Evolutionary conservation across 768 basidiomycete species (phyloP).

Genomic region (Albatrellus ellisii): DNA sequence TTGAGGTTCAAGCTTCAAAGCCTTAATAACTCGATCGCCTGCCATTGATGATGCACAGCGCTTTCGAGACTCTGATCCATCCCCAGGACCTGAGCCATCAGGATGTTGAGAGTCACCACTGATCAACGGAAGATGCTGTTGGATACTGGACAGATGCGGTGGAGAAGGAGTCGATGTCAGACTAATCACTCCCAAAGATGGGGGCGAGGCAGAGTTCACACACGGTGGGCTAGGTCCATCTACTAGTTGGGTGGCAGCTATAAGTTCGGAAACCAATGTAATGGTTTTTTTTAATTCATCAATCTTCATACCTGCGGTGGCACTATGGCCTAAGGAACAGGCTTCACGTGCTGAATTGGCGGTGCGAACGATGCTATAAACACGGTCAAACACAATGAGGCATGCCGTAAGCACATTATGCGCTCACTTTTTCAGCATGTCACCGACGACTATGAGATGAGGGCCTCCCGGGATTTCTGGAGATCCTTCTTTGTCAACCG

Average conservation of each 20-base stretch:
- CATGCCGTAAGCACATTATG: conserved; percentile 12
- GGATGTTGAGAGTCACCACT: conserved; percentile 17
- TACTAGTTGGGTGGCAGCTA: conserved; percentile 29
- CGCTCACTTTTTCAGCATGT: conserved; percentile 41
- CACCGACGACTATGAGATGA: conserved; percentile 36
- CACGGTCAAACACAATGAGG: conserved; percentile 10
- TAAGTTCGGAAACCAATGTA: conserved; percentile 38
- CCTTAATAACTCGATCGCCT: conserved; percentile 32
- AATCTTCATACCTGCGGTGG: conserved; percentile 36
- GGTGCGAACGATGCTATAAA: conserved; percentile 42
- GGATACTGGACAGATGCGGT: conserved; percentile 7
- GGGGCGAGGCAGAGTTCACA: conserved; percentile 9
- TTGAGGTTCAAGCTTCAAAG: conserved; percentile 34
- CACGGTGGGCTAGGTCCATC: conserved; percentile 22
- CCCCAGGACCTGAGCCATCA: conserved; percentile 19
- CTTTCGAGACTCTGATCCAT: conserved; percentile 32
- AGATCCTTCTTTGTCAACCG: conserved; percentile 16
- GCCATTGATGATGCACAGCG: conserved; percentile 36
- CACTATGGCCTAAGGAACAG: conserved; percentile 31
- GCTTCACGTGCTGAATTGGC: conserved; percentile 43
- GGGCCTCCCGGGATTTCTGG: conserved; percentile 27
- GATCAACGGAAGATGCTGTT: conserved; percentile 13
- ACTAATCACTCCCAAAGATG: background rate
- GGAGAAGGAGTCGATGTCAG: conserved; percentile 9
- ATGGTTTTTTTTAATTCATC: conserved; percentile 45